phyloP scores from a whole-genome alignment of 352 stramenopile species.

The Globisporangium carolinianum region DNA sequence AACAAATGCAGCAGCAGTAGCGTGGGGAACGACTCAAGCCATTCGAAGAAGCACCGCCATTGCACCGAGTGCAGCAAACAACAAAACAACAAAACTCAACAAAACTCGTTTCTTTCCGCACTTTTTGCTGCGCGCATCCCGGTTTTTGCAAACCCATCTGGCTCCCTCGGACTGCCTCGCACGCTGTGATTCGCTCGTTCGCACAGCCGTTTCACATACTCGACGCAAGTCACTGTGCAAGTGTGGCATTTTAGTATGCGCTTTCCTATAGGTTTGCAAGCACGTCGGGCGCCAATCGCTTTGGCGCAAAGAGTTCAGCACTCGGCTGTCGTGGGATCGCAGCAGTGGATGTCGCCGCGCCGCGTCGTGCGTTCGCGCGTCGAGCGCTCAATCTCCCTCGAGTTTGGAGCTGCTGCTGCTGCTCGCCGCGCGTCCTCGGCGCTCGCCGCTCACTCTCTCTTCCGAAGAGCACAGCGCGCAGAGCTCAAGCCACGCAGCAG shows the following conservation, averaged over 20 bases:
- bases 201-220: neutral
- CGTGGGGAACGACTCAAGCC: too few relatives aligned
- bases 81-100: neutral
- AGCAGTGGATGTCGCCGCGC: neutral
- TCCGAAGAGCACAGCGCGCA: conserved; percentile 14
- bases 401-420: neutral
- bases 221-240: neutral
- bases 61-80: too few relatives aligned
- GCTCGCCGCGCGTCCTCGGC: neutral
- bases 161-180: conserved; percentile 1
- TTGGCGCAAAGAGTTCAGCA: neutral
- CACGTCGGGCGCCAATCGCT: neutral
- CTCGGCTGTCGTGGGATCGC: neutral
- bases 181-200: neutral
- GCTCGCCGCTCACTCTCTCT: conserved; percentile 16
- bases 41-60: too few relatives aligned
- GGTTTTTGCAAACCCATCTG: conserved; percentile 1
- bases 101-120: neutral
- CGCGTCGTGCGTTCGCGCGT: neutral
- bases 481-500: conserved; percentile 2
- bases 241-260: neutral
- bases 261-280: neutral
- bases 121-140: neutral
- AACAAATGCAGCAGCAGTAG: too few relatives aligned
- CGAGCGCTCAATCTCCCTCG: neutral